Base-by-base conservation (phyloP, 768 basidiomycete species). In the Rhodosporidiobolus sp. region DNA sequence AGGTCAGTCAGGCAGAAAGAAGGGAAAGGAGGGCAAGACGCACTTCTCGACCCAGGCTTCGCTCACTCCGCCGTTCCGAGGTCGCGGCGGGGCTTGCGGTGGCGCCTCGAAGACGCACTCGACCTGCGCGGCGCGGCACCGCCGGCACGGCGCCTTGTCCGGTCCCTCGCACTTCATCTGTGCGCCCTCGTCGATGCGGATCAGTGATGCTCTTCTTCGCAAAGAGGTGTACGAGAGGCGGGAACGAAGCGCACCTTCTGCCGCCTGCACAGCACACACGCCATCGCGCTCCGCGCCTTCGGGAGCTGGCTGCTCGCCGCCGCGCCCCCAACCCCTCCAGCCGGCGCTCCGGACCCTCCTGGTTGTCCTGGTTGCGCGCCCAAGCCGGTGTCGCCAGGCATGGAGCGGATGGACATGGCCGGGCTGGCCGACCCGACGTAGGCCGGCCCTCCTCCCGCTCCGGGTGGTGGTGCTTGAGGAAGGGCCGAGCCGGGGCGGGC, bases 121-220 rank as follows among this genome's bases (percentile, higher is more conserved):
- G 45, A 74, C 73, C 45, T 62, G 61, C 10, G 73, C 73, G 1
- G 73, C 61, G 14, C 61, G 34, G 43, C 69, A 74, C 45, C 73
- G 24, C 53, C 67, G 38, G 34, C 73, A 70, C 19, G 73, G 69
- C 58, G 66, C 66, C 62, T 74, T 67, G 30, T 67, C 65, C 14
- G 69, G 73, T 3, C 73, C 73, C 58, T 74, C 73, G 61, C 73
- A 74, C 48, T 74, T 74, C 73, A 74, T 74, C 68, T 74, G 26
- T 35, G 22, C 49, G 32, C 10, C 35, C 28, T 3, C n/a, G n/a
- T 22, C 38, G 58, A 7, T 14, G 38, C 38, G 38, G 38, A 22
- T 30, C 43, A 26, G 9, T 22, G 2, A 5, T 17, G 6, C 26
- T 4, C 28, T 22, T 12, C 24, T 20, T 19, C 20, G 32, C 12